A percentile compares a stretch with the other conserved stretches of the same genome.
Conservation (phyloP, 257 asterid genomes). For the Craterostigma plantagineum region DNA sequence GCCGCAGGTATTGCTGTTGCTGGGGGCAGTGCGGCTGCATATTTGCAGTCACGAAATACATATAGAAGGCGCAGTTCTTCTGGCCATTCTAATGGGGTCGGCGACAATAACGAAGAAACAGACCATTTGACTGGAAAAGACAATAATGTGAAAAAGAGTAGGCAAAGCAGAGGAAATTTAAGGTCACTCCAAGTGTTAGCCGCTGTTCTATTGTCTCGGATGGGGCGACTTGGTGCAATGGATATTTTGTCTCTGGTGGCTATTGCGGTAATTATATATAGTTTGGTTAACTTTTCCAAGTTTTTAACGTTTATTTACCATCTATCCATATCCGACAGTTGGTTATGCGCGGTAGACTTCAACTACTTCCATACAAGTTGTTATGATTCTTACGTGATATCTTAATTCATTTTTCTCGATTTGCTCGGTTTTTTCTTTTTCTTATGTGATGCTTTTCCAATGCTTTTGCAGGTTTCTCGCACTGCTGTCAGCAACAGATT, state of each 20-base stretch:
- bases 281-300: slow-evolving; percentile 3
- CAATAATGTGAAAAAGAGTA: slow-evolving; percentile 40
- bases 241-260: slow-evolving; percentile 64
- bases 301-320: slow-evolving; percentile 6
- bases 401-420: slow-evolving; percentile 1
- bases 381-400: neutral
- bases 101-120: slow-evolving; percentile 18
- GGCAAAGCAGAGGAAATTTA: slow-evolving; percentile 72
- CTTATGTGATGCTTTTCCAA: slow-evolving; percentile 7
- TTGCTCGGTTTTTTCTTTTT: slow-evolving; percentile 3
- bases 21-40: slow-evolving; percentile 86
- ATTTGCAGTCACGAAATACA: slow-evolving; percentile 45
- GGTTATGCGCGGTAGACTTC: no score
- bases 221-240: slow-evolving; percentile 69
- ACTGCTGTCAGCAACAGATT: slow-evolving; percentile 91
- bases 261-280: slow-evolving; percentile 55
- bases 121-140: slow-evolving; percentile 28
- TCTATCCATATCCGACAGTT: slow-evolving; percentile 7
- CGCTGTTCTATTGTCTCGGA: slow-evolving; percentile 71
- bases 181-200: slow-evolving; percentile 81
- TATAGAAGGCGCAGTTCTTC: slow-evolving; percentile 19
- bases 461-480: slow-evolving; percentile 57
- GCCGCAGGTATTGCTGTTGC: slow-evolving; percentile 81
- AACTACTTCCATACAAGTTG: no score
- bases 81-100: slow-evolving; percentile 30